Evolutionary conservation across 2,329 filamentous ascomycete species (phyloP).

Genomic region (Neonectria neomacrospora): DNA sequence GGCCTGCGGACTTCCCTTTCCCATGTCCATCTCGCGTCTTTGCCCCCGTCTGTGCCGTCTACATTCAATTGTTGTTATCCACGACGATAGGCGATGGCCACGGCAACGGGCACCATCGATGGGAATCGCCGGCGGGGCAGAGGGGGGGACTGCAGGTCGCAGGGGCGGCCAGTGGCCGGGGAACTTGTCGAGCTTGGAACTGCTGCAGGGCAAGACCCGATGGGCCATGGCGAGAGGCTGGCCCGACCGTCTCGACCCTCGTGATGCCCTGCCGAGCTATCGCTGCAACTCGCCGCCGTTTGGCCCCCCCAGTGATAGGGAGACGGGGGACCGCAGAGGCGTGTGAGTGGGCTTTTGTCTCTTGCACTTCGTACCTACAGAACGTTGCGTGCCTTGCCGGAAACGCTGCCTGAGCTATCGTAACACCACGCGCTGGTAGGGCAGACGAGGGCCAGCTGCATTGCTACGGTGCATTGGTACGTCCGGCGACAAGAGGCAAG

Average conservation of each 20-base stretch:
- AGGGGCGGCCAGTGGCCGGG: slow-evolving; percentile 13
- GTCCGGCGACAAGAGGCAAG: slow-evolving; percentile 4
- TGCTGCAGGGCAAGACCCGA: slow-evolving; percentile 15
- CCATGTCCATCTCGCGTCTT: slow-evolving; percentile 13
- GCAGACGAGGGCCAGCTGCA: slow-evolving; percentile 5
- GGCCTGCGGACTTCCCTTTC: background rate
- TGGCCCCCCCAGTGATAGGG: slow-evolving; percentile 12
- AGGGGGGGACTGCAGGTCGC: slow-evolving; percentile 6
- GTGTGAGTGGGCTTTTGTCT: slow-evolving; percentile 21
- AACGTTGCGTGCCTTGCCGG: slow-evolving; percentile 9
- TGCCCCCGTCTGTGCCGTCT: background rate
- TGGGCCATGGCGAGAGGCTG: background rate
- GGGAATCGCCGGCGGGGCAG: slow-evolving; percentile 6
- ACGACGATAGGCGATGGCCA: slow-evolving; percentile 18
- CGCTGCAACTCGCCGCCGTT: slow-evolving; percentile 13
- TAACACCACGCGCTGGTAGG: slow-evolving; percentile 14
- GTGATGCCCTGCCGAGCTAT: slow-evolving; percentile 24
- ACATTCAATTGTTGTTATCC: slow-evolving; percentile 23
- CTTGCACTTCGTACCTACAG: slow-evolving; percentile 11
- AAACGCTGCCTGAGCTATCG: slow-evolving; percentile 10
- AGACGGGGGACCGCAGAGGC: slow-evolving; percentile 1
- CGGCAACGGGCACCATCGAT: slow-evolving; percentile 18
- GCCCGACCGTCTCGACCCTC: slow-evolving; percentile 12
- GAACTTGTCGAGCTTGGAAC: slow-evolving; percentile 27
- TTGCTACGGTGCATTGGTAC: background rate